phyloP scores from a whole-genome alignment of 306 rosid species.

The Trifolium repens region DNA sequence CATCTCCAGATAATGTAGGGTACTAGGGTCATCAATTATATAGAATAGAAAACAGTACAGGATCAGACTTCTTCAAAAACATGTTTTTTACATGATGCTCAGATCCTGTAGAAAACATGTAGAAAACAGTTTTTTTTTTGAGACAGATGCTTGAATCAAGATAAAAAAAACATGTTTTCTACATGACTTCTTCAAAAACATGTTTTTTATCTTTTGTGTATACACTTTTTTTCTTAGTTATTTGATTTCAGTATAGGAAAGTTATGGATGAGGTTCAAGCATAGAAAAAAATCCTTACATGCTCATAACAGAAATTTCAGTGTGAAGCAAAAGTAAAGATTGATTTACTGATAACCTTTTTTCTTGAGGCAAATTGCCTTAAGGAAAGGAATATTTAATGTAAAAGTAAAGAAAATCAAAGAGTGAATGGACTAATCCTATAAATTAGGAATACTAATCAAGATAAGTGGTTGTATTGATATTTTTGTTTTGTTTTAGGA shows the following conservation, averaged over 20 bases:
- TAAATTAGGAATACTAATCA: not conserved
- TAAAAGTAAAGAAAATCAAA: not conserved
- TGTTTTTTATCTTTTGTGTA: not conserved
- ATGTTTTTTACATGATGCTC: not conserved
- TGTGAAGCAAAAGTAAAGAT: no score
- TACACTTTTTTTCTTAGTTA: not conserved
- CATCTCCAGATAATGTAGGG: not conserved
- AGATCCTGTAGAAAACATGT: not conserved
- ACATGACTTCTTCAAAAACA: no score
- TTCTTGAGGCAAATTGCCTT: not conserved
- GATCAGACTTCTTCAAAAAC: not conserved
- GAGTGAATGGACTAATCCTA: not conserved
- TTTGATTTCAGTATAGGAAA: no score
- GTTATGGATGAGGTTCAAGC: no score
- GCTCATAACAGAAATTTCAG: not conserved
- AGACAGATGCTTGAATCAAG: not conserved
- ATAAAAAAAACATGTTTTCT: no score
- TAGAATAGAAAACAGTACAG: not conserved
- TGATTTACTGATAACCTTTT: not conserved
- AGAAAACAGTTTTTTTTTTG: not conserved
- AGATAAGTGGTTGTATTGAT: not conserved
- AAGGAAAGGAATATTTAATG: not conserved
- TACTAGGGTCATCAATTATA: not conserved
- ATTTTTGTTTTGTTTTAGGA: no score
- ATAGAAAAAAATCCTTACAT: not conserved